Percentiles rank a stretch among this genome's conserved stretches.
These are phyloP conservation scores for Lanzia echinophila DNA, from an alignment of 2,329 filamentous ascomycete species.

Conservation along the genomic window DNA sequence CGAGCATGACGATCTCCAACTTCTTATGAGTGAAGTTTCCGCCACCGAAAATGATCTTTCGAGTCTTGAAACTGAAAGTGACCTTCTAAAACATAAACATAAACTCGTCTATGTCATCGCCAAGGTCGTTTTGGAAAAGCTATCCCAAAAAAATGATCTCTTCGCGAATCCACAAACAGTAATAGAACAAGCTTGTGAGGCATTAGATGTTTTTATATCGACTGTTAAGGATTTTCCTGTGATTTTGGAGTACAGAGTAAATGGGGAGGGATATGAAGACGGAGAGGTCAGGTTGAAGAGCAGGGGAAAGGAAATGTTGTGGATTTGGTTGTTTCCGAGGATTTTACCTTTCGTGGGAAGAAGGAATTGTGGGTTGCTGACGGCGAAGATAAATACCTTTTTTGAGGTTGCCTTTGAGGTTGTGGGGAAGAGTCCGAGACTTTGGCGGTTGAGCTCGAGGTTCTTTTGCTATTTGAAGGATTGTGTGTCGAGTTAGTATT, in stretches of 20 bases:
- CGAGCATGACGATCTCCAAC: constrained; percentile 67
- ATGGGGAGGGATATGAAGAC: no score
- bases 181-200: constrained; percentile 58
- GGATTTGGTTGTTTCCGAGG: constrained; percentile 57
- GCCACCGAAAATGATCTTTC: constrained; percentile 53
- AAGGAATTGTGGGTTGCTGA: constrained; percentile 40
- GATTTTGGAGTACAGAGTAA: constrained; percentile 36
- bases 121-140: constrained; percentile 67
- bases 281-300: constrained; percentile 35
- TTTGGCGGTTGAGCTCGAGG: constrained; percentile 43
- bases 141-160: constrained; percentile 57
- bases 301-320: constrained; percentile 54
- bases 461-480: constrained; percentile 45
- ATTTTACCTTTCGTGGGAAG: constrained; percentile 52
- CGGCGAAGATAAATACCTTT: constrained; percentile 46
- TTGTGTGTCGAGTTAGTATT: constrained; percentile 25
- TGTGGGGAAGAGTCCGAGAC: constrained; percentile 36
- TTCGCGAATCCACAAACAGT: constrained; percentile 51
- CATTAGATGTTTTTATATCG: constrained; percentile 68
- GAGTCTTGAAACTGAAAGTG: constrained; percentile 44
- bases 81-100: constrained; percentile 70
- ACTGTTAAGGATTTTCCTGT: constrained; percentile 68
- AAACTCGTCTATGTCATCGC: constrained; percentile 80
- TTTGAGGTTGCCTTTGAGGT: constrained; percentile 43
- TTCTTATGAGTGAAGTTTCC: constrained; percentile 53